Evolutionary conservation across 2,329 filamentous ascomycete species (phyloP).

Genomic region (Stemphylium beticola): DNA sequence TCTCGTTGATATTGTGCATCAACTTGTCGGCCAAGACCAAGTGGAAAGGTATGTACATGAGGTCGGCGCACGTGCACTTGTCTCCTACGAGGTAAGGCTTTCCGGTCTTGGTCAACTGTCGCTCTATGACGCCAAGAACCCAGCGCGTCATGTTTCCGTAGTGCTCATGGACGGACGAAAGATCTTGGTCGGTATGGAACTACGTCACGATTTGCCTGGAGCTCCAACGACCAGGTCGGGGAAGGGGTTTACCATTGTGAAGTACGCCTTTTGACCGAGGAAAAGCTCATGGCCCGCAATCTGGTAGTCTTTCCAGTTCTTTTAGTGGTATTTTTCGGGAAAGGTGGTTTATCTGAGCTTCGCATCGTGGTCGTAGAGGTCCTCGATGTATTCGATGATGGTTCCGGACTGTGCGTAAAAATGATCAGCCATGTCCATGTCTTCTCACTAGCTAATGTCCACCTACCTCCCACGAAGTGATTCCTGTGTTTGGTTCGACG

Average conservation of each 20-base stretch:
- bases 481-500: background rate
- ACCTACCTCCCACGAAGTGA: background rate
- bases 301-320: slow-evolving; percentile 42
- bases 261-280: background rate
- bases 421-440: background rate
- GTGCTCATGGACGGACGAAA: background rate
- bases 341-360: slow-evolving; percentile 29
- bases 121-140: background rate
- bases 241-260: background rate
- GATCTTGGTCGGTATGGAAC: background rate
- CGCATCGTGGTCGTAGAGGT: slow-evolving; percentile 37
- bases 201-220: background rate
- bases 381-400: slow-evolving; percentile 48
- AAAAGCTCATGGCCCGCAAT: slow-evolving; percentile 9
- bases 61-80: background rate
- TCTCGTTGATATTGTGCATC: slow-evolving; percentile 2
- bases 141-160: background rate
- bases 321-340: slow-evolving; percentile 30
- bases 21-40: slow-evolving; percentile 1
- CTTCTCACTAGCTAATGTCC: background rate
- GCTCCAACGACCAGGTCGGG: background rate
- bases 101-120: background rate
- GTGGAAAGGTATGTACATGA: slow-evolving; percentile 3
- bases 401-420: slow-evolving; percentile 33
- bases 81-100: background rate